phyloP scores from a whole-genome alignment of 768 basidiomycete species.

The Lactarius tabidus region DNA sequence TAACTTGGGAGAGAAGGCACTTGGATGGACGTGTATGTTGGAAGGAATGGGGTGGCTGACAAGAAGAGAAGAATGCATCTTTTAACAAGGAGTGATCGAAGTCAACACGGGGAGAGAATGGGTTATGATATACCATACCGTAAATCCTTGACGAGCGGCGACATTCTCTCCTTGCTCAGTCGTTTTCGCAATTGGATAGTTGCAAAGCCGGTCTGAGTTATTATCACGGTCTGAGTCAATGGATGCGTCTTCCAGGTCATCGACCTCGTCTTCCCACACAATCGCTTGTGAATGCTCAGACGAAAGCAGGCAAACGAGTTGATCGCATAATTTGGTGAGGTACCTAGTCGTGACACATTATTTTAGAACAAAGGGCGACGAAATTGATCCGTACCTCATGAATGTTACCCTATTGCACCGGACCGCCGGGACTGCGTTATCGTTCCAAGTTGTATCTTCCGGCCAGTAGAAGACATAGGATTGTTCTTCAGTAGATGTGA shows the following conservation, averaged over 20 bases:
- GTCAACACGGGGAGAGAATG: background rate
- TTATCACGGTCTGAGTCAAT: conserved; percentile 39
- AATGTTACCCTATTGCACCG: conserved; percentile 55
- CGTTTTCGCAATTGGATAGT: conserved; percentile 53
- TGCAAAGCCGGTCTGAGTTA: conserved; percentile 47
- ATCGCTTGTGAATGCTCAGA: conserved; percentile 44
- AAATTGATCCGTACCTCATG: conserved; percentile 47
- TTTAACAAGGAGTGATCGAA: background rate
- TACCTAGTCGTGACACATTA: conserved; percentile 2
- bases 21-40: background rate
- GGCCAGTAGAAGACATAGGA: conserved; percentile 60
- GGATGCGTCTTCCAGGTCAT: conserved; percentile 20
- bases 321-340: conserved; percentile 40
- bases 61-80: conserved; percentile 6
- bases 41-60: background rate
- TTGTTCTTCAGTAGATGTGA: conserved; percentile 21
- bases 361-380: background rate
- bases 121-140: conserved; percentile 32
- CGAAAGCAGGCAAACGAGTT: conserved; percentile 49
- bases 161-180: conserved; percentile 56
- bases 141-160: conserved; percentile 41
- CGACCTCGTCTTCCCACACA: conserved; percentile 40
- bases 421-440: conserved; percentile 43
- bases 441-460: conserved; percentile 56
- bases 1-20: conserved; percentile 7